Evolutionary conservation across 495 filamentous ascomycete genomes (phyloP).

Genomic region (Aspergillus steynii): DNA sequence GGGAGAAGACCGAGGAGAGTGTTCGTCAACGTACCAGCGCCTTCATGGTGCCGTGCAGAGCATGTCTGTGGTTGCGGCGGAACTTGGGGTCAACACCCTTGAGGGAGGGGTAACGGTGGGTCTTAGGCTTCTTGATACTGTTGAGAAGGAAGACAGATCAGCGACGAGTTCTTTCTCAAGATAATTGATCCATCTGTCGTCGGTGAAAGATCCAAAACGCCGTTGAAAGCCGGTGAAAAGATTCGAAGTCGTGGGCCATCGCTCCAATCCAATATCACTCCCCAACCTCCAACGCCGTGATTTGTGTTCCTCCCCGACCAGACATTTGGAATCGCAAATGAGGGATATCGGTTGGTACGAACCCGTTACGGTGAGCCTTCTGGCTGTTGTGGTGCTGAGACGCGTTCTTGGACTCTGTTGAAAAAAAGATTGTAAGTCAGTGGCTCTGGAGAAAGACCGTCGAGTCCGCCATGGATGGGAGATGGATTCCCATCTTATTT

Average conservation of each 20-base stretch:
- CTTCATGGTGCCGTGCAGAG: slow-evolving; percentile 96
- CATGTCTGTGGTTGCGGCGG: slow-evolving; percentile 98
- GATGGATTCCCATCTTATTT: slow-evolving; percentile 5
- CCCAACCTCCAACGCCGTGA: slow-evolving; percentile 14
- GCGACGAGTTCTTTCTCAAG: slow-evolving; percentile 17
- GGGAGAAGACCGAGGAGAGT: neutral
- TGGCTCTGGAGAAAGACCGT: neutral
- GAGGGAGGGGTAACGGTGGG: slow-evolving; percentile 95
- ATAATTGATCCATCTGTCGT: neutral
- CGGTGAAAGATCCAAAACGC: neutral
- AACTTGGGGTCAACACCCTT: slow-evolving; percentile 99
- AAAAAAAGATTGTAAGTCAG: slow-evolving; percentile 30
- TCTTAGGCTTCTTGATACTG: slow-evolving; percentile 99
- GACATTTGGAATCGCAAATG: neutral
- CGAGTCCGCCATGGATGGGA: neutral
- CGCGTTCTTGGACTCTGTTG: slow-evolving; percentile 95
- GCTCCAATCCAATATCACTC: neutral
- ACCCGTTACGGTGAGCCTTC: slow-evolving; percentile 99
- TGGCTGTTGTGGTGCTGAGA: slow-evolving; percentile 96
- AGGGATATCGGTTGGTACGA: slow-evolving; percentile 37
- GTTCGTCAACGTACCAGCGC: slow-evolving; percentile 74
- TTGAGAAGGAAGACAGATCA: slow-evolving; percentile 33
- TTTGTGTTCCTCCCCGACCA: slow-evolving; percentile 5
- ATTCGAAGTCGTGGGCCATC: neutral
- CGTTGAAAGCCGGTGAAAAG: neutral